Base-by-base conservation (phyloP, 805 yeast genomes). In the Candida dendrica region DNA sequence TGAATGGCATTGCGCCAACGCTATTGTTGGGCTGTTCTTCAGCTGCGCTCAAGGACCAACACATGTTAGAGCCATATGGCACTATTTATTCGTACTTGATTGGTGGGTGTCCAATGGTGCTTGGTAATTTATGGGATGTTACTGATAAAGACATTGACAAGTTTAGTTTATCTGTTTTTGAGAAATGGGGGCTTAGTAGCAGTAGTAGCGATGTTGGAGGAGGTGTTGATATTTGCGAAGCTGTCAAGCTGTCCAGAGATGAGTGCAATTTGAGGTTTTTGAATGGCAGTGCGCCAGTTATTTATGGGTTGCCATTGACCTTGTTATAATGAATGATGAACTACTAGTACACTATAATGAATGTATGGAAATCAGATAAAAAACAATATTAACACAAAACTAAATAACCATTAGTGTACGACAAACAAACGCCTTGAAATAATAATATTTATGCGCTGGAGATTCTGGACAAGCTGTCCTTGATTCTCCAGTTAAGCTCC, bases 91-190 rank as follows among this genome's bases (percentile, higher is more conserved):
- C 84, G 39, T 89, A 89, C 69, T 59, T 93, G 22, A 65, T 75
- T 9, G 93, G 89, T 18, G 95, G 95, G 0, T 76, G 87, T 38
- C 93, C 95, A 0, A 72, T 84, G 79, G 72, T 88, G 1, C 64
- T 93, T 31, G 96, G 87, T 0, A 88, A 87, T 53, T 62, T 93
- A 43, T 93, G 98, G 98, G 96, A 89, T 60, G 97, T 93, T 4
- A 93, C 98, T 0, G 98, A 93, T 61, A 89, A 85, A 50, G 99
- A 93, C 59, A 86, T 88, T 39, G 98, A 93, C 60, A 72, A 71
- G 51, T 88, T 90, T 51, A 82, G 87, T 19, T 45, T 71, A 9
- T 65, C 74, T 3, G 58, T 86, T 32, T 72, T 93, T 49, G 70
- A 71, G 3, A 66, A 69, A 46, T 82, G 93, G 81, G 81, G 93